Conservation (phyloP, 352 stramenopile species). For the Globisporangium abappressorium region DNA sequence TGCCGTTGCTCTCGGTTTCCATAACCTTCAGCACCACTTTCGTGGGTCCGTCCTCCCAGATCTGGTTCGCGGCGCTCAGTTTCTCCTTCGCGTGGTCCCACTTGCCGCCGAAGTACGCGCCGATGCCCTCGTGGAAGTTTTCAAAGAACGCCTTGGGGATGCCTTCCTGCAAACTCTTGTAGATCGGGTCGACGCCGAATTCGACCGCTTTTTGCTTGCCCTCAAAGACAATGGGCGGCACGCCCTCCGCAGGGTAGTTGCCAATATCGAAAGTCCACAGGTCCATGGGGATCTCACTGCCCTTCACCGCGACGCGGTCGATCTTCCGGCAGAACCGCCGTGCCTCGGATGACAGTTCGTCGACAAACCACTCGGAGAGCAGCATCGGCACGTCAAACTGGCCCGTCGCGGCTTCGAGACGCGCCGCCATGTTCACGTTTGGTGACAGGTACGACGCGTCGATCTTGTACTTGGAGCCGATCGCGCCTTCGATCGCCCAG, state of each 20-base stretch:
- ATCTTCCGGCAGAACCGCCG: slow-evolving; percentile 90
- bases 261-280: slow-evolving; percentile 94
- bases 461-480: slow-evolving; percentile 98
- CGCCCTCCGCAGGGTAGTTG: slow-evolving; percentile 60
- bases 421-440: slow-evolving; percentile 97
- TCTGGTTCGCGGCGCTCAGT: slow-evolving; percentile 88
- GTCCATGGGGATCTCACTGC: slow-evolving; percentile 93
- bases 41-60: slow-evolving; percentile 84
- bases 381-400: slow-evolving; percentile 96
- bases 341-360: slow-evolving; percentile 88
- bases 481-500: slow-evolving; percentile 98
- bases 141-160: slow-evolving; percentile 88
- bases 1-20: slow-evolving; percentile 86
- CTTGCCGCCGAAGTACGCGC: slow-evolving; percentile 91
- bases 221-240: slow-evolving; percentile 52
- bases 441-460: slow-evolving; percentile 97
- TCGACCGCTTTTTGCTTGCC: slow-evolving; percentile 82
- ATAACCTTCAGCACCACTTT: slow-evolving; percentile 89
- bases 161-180: slow-evolving; percentile 67
- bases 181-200: slow-evolving; percentile 73
- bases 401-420: slow-evolving; percentile 94
- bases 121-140: slow-evolving; percentile 91
- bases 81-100: slow-evolving; percentile 84
- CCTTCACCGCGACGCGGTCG: slow-evolving; percentile 96
- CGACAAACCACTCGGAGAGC: slow-evolving; percentile 93